A percentile compares a stretch with the other conserved stretches of the same genome.
Conservation (phyloP, 495 filamentous ascomycete genomes). For the Annulohypoxylon maeteangense region DNA sequence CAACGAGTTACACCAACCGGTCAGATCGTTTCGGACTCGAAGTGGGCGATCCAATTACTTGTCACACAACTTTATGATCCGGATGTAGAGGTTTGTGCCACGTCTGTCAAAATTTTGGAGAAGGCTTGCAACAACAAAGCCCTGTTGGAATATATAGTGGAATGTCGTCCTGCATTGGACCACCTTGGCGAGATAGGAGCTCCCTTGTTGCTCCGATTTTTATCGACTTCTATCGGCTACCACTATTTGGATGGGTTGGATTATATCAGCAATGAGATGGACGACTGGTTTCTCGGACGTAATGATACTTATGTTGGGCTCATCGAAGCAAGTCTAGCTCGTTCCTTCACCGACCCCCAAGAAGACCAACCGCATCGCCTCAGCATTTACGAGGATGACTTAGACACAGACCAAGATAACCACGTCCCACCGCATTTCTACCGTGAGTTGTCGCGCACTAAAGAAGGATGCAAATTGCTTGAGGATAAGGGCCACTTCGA, state of each 20-base stretch:
- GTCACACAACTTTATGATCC: conserved; percentile 99
- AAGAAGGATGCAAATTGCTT: conserved; percentile 89
- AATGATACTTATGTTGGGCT: conserved; percentile 94
- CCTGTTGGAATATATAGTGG: conserved; percentile 93
- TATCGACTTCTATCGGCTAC: conserved; percentile 95
- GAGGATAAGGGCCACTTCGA: conserved; percentile 94
- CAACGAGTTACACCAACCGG: conserved; percentile 52
- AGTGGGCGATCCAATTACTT: conserved; percentile 95
- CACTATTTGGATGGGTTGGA: conserved; percentile 97
- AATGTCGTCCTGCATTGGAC: conserved; percentile 94
- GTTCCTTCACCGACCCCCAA: conserved; percentile 79
- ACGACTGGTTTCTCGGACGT: conserved; percentile 96
- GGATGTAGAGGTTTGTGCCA: conserved; percentile 93
- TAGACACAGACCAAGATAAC: conserved; percentile 62
- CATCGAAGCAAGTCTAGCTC: conserved; percentile 94
- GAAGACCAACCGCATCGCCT: conserved; percentile 62
- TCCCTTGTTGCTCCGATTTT: conserved; percentile 88
- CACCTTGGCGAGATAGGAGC: conserved; percentile 97
- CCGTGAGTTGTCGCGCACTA: conserved; percentile 89
- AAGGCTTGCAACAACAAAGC: conserved; percentile 93
- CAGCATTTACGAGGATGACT: conserved; percentile 64
- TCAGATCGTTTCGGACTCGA: conserved; percentile 63
- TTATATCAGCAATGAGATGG: conserved; percentile 99
- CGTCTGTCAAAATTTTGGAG: conserved; percentile 95
- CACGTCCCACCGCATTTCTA: conserved; percentile 96